phyloP scores from a whole-genome alignment of 2,329 filamentous ascomycete species.

The Penicillium sp. region DNA sequence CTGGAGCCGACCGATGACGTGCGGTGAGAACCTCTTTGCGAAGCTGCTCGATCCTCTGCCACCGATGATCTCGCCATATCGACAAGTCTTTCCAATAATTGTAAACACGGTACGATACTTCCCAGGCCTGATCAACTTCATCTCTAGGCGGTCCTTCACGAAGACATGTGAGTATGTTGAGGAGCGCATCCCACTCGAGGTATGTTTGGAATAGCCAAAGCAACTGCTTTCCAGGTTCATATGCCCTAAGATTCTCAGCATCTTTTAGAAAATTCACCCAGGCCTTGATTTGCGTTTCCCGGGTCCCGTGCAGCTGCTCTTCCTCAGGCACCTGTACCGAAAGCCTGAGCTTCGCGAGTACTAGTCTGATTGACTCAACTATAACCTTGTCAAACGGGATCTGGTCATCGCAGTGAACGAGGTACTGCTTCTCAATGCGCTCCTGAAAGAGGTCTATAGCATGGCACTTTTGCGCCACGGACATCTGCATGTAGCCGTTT shows the following conservation, averaged over 20 bases:
- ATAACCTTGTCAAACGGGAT: conserved; percentile 25
- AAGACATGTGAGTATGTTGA: conserved; percentile 19
- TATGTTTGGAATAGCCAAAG: conserved; percentile 29
- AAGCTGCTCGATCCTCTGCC: conserved; percentile 23
- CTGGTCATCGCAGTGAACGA: conserved; percentile 21
- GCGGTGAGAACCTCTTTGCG: neutral
- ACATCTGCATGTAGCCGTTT: conserved; percentile 25
- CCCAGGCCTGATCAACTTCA: conserved; percentile 10
- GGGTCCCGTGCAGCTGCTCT: neutral
- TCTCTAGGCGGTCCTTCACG: conserved; percentile 10
- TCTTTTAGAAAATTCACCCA: conserved; percentile 27
- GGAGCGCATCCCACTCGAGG: conserved; percentile 28
- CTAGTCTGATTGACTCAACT: conserved; percentile 17
- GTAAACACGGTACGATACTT: conserved; percentile 18
- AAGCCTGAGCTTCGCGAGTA: conserved; percentile 24
- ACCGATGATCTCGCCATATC: conserved; percentile 10
- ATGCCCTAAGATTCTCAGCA: conserved; percentile 17
- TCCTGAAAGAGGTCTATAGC: conserved; percentile 25
- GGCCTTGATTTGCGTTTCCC: conserved; percentile 5
- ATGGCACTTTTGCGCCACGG: conserved; percentile 21
- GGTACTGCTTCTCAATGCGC: conserved; percentile 22
- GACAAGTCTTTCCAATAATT: conserved; percentile 20
- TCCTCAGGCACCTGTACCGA: conserved; percentile 10
- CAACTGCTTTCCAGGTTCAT: conserved; percentile 24
- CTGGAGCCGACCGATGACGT: neutral